Conservation (phyloP, 2,329 filamentous ascomycete species). For the Zasmidium cellare region DNA sequence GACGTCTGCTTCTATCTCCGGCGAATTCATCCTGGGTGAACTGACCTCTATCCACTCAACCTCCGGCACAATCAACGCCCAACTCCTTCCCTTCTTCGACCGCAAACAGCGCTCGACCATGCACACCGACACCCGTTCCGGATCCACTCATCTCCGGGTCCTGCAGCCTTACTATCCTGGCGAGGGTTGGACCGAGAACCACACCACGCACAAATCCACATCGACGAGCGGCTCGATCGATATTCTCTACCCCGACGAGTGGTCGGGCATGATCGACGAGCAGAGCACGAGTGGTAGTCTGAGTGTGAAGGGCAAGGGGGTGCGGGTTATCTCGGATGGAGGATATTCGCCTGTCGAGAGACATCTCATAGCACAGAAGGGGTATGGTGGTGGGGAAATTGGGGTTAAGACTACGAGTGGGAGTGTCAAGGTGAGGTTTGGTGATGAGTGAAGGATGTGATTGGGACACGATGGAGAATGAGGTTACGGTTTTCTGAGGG, state of each 20-base stretch:
- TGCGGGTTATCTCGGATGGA: conserved; percentile 34
- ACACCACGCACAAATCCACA: conserved; percentile 37
- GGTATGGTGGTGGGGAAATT: conserved; percentile 35
- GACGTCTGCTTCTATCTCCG: conserved; percentile 39
- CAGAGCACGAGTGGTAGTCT: conserved; percentile 39
- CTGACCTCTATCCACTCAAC: conserved; percentile 37
- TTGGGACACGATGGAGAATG: not conserved
- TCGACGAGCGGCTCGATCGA: conserved; percentile 36
- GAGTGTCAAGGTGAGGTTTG: conserved; percentile 26
- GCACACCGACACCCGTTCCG: conserved; percentile 37
- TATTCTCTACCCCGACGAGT: conserved; percentile 43
- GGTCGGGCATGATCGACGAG: conserved; percentile 43
- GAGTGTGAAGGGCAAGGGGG: conserved; percentile 39
- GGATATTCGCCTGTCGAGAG: conserved; percentile 29
- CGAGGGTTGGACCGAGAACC: conserved; percentile 25
- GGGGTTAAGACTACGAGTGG: conserved; percentile 33
- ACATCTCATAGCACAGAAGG: conserved; percentile 42
- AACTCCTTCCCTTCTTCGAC: conserved; percentile 37
- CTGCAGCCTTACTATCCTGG: conserved; percentile 33
- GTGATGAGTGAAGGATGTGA: conserved; percentile 13
- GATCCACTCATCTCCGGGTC: conserved; percentile 36
- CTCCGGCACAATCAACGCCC: conserved; percentile 40
- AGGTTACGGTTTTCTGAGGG: not conserved
- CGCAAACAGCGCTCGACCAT: conserved; percentile 29
- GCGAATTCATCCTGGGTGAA: conserved; percentile 43